Conservation (phyloP, 768 basidiomycete species). For the Pulveroboletus sp. region DNA sequence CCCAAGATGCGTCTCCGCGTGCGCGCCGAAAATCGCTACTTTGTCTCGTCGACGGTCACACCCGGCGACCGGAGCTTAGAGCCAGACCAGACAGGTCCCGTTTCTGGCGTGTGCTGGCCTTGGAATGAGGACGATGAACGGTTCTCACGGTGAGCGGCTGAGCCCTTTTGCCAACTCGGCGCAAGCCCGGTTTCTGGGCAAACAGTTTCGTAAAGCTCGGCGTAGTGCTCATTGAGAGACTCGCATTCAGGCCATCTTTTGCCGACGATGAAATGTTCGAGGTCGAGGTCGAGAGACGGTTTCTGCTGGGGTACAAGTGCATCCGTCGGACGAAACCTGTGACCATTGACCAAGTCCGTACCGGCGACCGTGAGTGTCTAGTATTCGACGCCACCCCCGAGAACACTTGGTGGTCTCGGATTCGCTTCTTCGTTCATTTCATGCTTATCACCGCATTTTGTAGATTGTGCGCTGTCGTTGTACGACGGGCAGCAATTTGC, state of each 20-base stretch:
- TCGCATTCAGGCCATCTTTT: constrained; percentile 11
- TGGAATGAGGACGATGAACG: constrained; percentile 10
- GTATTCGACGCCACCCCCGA: background rate
- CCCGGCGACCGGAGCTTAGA: constrained; percentile 2
- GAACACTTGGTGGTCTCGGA: background rate
- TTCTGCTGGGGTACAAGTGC: constrained; percentile 21
- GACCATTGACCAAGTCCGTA: constrained; percentile 23
- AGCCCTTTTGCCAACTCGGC: background rate
- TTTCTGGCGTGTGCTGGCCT: constrained; percentile 9
- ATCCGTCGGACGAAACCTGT: constrained; percentile 23
- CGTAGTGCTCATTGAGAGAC: background rate
- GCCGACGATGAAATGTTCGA: constrained; percentile 18
- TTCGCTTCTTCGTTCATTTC: background rate
- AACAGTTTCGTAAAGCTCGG: background rate
- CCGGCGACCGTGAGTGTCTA: constrained; percentile 13
- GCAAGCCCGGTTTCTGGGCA: background rate
- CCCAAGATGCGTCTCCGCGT: constrained; percentile 25
- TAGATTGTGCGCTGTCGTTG: constrained; percentile 24
- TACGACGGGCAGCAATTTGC: constrained; percentile 10
- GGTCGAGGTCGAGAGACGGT: constrained; percentile 19
- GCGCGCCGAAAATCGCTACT: constrained; percentile 1
- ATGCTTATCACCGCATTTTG: background rate
- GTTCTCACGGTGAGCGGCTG: constrained; percentile 15
- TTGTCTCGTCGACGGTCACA: constrained; percentile 17
- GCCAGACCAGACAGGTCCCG: background rate